A percentile compares a stretch with the other conserved stretches of the same genome.
Evolutionary conservation across 192 early-diverging fungal species (phyloP).

Genomic region (Coemansia sp.): DNA sequence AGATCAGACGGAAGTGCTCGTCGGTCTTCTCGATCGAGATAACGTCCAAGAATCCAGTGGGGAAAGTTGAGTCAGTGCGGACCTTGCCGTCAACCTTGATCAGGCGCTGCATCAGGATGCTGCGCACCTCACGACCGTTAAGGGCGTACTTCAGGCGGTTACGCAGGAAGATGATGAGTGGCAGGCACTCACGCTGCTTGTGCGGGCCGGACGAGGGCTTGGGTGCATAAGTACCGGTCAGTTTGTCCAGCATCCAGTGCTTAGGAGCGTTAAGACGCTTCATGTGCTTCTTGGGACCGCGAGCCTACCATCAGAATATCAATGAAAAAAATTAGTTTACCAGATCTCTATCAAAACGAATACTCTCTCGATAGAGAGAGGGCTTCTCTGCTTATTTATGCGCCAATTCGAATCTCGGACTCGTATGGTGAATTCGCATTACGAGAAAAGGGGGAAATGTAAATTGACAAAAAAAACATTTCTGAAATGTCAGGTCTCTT

Average conservation of each 20-base stretch:
- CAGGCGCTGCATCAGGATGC: slow-evolving; percentile 97
- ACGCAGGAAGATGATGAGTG: slow-evolving; percentile 96
- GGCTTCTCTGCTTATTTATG: background rate
- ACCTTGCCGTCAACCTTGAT: slow-evolving; percentile 99
- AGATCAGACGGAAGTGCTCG: slow-evolving; percentile 99
- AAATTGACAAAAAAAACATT: background rate
- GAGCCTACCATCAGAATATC: slow-evolving; percentile 44
- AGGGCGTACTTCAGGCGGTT: slow-evolving; percentile 99
- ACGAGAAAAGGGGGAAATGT: background rate
- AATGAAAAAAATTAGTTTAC: background rate
- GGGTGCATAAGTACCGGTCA: slow-evolving; percentile 95
- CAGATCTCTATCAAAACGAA: background rate
- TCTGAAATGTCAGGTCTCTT: background rate
- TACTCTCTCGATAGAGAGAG: background rate
- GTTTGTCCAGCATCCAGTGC: slow-evolving; percentile 99
- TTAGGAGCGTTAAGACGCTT: slow-evolving; percentile 99
- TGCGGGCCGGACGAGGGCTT: slow-evolving; percentile 97
- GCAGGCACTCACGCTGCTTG: slow-evolving; percentile 99
- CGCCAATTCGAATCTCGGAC: background rate
- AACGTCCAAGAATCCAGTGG: slow-evolving; percentile 94
- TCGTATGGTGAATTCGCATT: background rate
- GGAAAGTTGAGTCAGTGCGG: slow-evolving; percentile 95
- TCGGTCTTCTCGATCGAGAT: slow-evolving; percentile 74
- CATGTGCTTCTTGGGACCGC: slow-evolving; percentile 99
- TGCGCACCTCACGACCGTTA: slow-evolving; percentile 94